Base-by-base conservation (phyloP, 345 rosid species). In the Murraya paniculata region DNA sequence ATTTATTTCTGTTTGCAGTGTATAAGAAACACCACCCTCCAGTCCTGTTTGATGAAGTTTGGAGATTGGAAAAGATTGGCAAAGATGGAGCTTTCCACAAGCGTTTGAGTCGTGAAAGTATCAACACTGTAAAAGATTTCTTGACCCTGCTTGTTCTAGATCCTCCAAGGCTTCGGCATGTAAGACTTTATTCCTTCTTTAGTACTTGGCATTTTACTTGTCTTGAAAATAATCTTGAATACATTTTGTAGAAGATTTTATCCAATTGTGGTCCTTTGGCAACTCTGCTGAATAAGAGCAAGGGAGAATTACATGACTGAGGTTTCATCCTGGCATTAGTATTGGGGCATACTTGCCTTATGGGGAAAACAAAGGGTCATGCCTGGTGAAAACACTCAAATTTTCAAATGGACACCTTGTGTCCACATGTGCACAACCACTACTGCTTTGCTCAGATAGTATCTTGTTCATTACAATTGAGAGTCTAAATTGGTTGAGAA, bases 1-100 rank as follows among this genome's bases (percentile, higher is more conserved):
- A 18, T 74, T 21, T n/a, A 57, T 55, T 76, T 78, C 58, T 83
- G 77, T 45, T 85, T 86, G 89, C 86, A 96, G 99, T 96, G 76
- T 96, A 96, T 80, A 96, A 82, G 88, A 96, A 96, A 87, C 97
- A 96, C 83, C 95, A 96, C 75, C 99, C 98, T 33, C 99, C 98
- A 73, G 82, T 90, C 83, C 87, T 91, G 41, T 79, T 80, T 7
- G 98, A 96, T 80, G 99, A 96, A 73, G 97, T 96, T 4, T 94
- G 98, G 98, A 94, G 99, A 85, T 87, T 96, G 82, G 99, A 96
- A 81, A 96, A 96, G 89, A 96, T 92, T 69, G 99, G 98, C 64
- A 96, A 96, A 88, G 98, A 94, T 77, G 99, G 99, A 74, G 99
- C 99, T 78, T 96, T 96, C 86, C 98, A 94, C 80, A 96, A 88